These are phyloP conservation scores for Wickerhamiella parazyma DNA, from an alignment of 805 yeast genomes.

Conservation along the genomic window DNA sequence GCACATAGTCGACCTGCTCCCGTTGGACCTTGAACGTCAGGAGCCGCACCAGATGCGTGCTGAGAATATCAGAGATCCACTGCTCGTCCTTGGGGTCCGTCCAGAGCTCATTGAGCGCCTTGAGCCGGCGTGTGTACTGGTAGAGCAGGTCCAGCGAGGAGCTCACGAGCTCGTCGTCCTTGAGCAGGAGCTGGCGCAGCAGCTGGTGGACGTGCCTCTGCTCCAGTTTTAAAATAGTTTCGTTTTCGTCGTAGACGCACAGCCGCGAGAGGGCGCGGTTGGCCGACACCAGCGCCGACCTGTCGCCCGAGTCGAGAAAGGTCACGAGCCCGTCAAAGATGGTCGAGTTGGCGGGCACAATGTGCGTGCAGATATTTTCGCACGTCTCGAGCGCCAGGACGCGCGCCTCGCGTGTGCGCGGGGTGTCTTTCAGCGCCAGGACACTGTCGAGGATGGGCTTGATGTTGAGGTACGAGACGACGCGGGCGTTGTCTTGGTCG, in stretches of 20 bases:
- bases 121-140: conserved; percentile 56
- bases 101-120: conserved; percentile 40
- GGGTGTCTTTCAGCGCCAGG: conserved; percentile 19
- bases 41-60: conserved; percentile 49
- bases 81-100: conserved; percentile 24
- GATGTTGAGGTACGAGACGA: conserved; percentile 39
- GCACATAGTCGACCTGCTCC: conserved; percentile 27
- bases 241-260: conserved; percentile 47
- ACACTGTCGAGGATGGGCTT: conserved; percentile 33
- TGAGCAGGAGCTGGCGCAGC: conserved; percentile 44
- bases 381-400: conserved; percentile 60
- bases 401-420: conserved; percentile 24
- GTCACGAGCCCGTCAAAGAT: conserved; percentile 41
- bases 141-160: conserved; percentile 72
- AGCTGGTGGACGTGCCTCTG: conserved; percentile 38
- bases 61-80: conserved; percentile 29
- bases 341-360: conserved; percentile 62
- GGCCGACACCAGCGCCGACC: conserved; percentile 53
- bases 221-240: conserved; percentile 38
- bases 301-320: conserved; percentile 44
- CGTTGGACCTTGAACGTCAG: conserved; percentile 35
- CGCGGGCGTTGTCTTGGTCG: conserved; percentile 69
- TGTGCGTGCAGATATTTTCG: conserved; percentile 72
- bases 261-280: conserved; percentile 69
- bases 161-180: conserved; percentile 55